Percentiles rank a stretch among this genome's conserved stretches.
phyloP scores from a whole-genome alignment of 805 yeast species.

The Candida boidinii region DNA sequence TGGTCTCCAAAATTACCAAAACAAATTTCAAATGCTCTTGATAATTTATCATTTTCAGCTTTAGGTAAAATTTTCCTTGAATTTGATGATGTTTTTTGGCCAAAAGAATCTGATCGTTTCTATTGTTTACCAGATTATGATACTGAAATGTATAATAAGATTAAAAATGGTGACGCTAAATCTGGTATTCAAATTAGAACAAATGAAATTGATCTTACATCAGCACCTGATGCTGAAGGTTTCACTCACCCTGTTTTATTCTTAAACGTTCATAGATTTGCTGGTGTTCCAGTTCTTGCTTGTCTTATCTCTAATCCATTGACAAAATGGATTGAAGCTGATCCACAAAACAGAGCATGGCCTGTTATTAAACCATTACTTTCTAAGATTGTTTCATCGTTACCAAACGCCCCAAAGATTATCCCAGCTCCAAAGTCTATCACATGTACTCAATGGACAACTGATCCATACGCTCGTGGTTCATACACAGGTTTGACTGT shows the following conservation, averaged over 20 bases:
- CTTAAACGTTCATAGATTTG: constrained; percentile 19
- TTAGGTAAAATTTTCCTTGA: constrained; percentile 40
- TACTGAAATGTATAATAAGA: constrained; percentile 11
- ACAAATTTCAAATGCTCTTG: constrained; percentile 17
- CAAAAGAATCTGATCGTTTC: constrained; percentile 23
- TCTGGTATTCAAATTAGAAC: constrained; percentile 1
- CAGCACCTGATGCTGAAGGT: constrained; percentile 11
- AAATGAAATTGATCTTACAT: neutral
- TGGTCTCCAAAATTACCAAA: constrained; percentile 28
- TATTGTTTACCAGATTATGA: constrained; percentile 23
- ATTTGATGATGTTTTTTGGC: constrained; percentile 40
- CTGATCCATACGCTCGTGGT: constrained; percentile 43
- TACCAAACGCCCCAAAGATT: constrained; percentile 11
- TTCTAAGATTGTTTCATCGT: constrained; percentile 19
- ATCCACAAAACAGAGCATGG: constrained; percentile 34
- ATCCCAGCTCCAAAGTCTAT: constrained; percentile 17
- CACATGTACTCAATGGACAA: constrained; percentile 37
- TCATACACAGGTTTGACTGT: constrained; percentile 27
- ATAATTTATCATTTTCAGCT: constrained; percentile 28
- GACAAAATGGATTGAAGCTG: constrained; percentile 37
- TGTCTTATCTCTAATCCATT: constrained; percentile 41
- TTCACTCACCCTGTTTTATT: constrained; percentile 22
- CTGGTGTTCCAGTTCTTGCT: constrained; percentile 30
- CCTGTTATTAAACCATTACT: constrained; percentile 34
- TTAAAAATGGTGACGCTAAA: constrained; percentile 1